phyloP scores from a whole-genome alignment of 441 rosid genomes.

The Macaranga tanarius region DNA sequence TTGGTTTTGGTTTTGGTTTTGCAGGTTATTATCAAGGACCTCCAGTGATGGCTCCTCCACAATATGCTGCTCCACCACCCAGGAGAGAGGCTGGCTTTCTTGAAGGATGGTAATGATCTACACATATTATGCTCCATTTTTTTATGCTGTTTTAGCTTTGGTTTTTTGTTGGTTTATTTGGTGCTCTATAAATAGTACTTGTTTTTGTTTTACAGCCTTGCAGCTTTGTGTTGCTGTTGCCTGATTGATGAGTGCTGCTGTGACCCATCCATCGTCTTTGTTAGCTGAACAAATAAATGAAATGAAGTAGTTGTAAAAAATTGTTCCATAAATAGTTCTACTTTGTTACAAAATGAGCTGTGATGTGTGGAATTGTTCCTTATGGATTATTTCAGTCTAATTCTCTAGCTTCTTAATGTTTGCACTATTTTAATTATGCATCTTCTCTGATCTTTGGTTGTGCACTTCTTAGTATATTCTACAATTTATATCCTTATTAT shows the following conservation, averaged over 20 bases:
- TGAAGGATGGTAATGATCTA: slow-evolving; percentile 54
- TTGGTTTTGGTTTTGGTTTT: neutral
- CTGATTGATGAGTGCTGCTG: slow-evolving; percentile 42
- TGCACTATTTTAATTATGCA: neutral
- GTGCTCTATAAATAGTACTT: neutral
- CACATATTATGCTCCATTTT: neutral
- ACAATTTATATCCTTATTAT: neutral
- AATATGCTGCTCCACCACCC: slow-evolving; percentile 65
- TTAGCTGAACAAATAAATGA: slow-evolving; percentile 21
- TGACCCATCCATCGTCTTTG: slow-evolving; percentile 57
- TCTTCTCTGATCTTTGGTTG: slow-evolving; percentile 1
- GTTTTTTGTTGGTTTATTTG: neutral
- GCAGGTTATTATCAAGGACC: slow-evolving; percentile 75
- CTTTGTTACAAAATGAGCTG: neutral
- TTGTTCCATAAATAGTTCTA: neutral
- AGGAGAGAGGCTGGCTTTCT: slow-evolving; percentile 53
- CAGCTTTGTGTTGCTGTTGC: slow-evolving; percentile 41
- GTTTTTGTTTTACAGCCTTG: slow-evolving; percentile 42
- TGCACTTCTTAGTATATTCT: neutral
- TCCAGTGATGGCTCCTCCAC: slow-evolving; percentile 78
- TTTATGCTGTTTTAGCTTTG: neutral
- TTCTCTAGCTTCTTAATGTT: neutral
- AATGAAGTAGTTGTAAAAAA: too few species aligned
- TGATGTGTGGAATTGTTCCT: neutral
- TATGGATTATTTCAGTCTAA: neutral